Percentiles rank a stretch among this genome's conserved stretches.
phyloP scores from a whole-genome alignment of 768 basidiomycete species.

The Hygrophorus russula region DNA sequence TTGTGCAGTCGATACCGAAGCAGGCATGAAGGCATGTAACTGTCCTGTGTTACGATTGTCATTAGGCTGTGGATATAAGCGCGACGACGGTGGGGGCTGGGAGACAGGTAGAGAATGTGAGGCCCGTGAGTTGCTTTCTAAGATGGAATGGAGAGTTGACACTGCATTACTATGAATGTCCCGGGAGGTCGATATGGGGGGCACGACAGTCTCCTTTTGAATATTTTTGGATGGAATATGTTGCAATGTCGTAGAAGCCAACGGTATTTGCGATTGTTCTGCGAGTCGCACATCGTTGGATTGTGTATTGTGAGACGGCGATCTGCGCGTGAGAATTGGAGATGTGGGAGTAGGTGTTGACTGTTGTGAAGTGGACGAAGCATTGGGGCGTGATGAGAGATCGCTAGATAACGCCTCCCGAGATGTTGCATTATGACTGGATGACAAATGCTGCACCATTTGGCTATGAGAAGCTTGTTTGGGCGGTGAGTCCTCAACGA shows the following conservation, averaged over 20 bases:
- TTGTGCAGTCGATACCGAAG: too few relatives aligned
- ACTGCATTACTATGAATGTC: too few relatives aligned
- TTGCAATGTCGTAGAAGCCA: neutral
- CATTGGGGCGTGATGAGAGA: neutral
- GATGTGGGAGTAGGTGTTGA: neutral
- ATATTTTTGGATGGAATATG: neutral
- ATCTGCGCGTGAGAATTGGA: neutral
- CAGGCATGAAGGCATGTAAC: too few relatives aligned
- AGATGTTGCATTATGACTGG: neutral
- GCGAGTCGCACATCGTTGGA: neutral
- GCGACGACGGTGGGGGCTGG: too few relatives aligned
- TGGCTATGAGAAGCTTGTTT: neutral
- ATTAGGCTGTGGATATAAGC: too few relatives aligned
- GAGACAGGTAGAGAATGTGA: too few relatives aligned
- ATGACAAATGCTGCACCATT: neutral
- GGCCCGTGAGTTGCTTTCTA: too few relatives aligned
- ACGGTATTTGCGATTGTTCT: neutral
- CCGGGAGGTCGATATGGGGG: too few relatives aligned
- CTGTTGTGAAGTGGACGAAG: neutral
- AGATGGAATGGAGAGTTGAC: too few relatives aligned
- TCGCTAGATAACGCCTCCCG: too few relatives aligned
- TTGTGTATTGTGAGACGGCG: neutral
- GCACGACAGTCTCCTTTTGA: neutral
- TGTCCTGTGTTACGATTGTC: too few relatives aligned
- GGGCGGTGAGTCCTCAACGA: neutral